These are phyloP conservation scores for Fomitopsis pulvina DNA, from an alignment of 768 basidiomycete species.

Conservation along the genomic window DNA sequence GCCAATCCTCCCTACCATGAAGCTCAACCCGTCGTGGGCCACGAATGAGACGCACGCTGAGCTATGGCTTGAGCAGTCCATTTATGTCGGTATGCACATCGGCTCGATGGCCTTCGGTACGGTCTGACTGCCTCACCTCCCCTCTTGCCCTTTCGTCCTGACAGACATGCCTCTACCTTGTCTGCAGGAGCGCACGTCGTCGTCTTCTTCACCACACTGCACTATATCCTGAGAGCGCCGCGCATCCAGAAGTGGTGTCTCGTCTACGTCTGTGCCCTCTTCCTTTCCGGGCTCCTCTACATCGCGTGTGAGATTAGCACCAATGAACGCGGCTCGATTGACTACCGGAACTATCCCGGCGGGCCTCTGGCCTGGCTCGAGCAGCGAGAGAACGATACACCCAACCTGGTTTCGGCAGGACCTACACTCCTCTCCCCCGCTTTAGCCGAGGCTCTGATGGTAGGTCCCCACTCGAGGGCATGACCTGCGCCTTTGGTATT, in stretches of 20 bases:
- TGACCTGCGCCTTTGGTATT: background rate
- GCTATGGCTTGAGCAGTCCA: conserved; percentile 2
- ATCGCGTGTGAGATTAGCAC: conserved; percentile 1
- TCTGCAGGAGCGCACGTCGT: background rate
- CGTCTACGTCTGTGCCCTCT: background rate
- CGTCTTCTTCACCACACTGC: background rate
- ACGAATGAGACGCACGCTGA: background rate
- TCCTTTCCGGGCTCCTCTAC: conserved; percentile 1
- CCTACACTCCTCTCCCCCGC: conserved; percentile 3
- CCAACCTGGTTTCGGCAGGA: background rate
- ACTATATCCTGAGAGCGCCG: background rate
- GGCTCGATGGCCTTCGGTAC: background rate
- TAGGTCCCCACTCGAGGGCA: conserved; percentile 1
- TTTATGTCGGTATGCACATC: conserved; percentile 2
- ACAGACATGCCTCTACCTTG: too few species aligned
- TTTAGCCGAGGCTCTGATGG: conserved; percentile 16
- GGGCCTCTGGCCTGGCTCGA: conserved; percentile 1
- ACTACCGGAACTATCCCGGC: background rate
- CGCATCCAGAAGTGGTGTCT: background rate
- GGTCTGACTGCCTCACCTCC: too few species aligned
- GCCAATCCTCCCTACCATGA: too few species aligned
- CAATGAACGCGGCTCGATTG: conserved; percentile 2
- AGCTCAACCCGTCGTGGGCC: too few species aligned
- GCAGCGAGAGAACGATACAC: background rate
- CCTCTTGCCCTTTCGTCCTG: too few species aligned